Evolutionary conservation across 2,329 filamentous ascomycete genomes (phyloP).

Genomic region (Microcyclosporella mali): DNA sequence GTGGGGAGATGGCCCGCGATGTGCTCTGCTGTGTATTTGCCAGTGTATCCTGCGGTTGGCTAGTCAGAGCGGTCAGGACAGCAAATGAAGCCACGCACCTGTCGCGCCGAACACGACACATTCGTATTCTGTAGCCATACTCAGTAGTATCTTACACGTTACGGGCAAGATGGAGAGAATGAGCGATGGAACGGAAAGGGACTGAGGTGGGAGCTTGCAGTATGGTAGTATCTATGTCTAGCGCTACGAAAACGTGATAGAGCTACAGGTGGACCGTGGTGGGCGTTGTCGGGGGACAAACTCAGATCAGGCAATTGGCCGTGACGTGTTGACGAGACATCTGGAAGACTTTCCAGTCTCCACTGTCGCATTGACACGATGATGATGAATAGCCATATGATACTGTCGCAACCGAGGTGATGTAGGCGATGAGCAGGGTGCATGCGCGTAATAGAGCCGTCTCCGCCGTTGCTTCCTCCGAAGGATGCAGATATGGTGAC

Average conservation of each 20-base stretch:
- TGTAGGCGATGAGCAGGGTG: too few relatives aligned
- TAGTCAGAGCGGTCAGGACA: too few relatives aligned
- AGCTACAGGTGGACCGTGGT: not conserved
- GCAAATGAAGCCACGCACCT: slow-evolving; percentile 31
- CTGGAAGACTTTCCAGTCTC: too few relatives aligned
- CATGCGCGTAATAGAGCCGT: too few relatives aligned
- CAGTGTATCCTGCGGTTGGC: slow-evolving; percentile 59
- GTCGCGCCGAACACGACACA: slow-evolving; percentile 61
- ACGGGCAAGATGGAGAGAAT: not conserved
- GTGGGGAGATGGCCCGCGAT: slow-evolving; percentile 65
- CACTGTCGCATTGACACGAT: not conserved
- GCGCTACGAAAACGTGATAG: not conserved
- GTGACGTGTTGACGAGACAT: slow-evolving; percentile 1
- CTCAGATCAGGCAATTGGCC: slow-evolving; percentile 5
- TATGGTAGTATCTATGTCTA: not conserved
- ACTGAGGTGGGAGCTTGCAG: not conserved
- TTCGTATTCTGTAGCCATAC: slow-evolving; percentile 50
- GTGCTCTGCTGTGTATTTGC: slow-evolving; percentile 68
- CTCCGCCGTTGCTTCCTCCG: too few relatives aligned
- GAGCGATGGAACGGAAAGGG: not conserved
- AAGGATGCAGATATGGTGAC: not conserved
- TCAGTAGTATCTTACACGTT: too few relatives aligned
- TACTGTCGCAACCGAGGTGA: not conserved
- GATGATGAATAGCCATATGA: not conserved
- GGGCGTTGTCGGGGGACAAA: slow-evolving; percentile 6